Evolutionary conservation across 148 eudicot species (phyloP).

Genomic region (Silene uniflora): DNA sequence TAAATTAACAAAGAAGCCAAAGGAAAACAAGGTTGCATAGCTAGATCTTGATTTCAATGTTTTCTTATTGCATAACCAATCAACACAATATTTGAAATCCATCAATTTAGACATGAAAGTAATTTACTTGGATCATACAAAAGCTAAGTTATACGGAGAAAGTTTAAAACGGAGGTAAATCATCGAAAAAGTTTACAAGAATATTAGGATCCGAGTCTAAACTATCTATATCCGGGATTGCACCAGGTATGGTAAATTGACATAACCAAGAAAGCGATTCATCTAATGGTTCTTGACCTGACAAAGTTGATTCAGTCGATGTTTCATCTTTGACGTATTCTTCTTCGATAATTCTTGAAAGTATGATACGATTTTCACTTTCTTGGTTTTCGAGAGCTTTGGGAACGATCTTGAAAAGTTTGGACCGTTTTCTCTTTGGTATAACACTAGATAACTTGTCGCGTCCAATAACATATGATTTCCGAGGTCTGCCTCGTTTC

Average conservation of each 20-base stretch:
- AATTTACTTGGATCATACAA: neutral
- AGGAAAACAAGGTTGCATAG: no score
- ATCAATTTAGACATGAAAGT: neutral
- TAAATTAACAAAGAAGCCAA: no score
- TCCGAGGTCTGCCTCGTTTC: neutral
- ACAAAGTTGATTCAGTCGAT: neutral
- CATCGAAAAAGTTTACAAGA: neutral
- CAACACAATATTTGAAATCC: neutral
- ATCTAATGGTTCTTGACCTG: neutral
- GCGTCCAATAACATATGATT: neutral
- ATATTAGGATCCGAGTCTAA: neutral
- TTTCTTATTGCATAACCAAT: neutral
- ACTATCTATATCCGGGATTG: neutral
- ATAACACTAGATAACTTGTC: constrained; percentile 7
- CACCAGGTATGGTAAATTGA: neutral
- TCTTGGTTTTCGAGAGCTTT: neutral
- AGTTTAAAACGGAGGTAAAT: neutral
- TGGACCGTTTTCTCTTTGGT: constrained; percentile 10
- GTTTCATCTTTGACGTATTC: neutral
- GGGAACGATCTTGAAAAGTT: neutral
- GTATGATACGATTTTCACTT: neutral
- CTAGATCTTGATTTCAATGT: neutral
- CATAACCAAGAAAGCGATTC: constrained; percentile 6
- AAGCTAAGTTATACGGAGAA: neutral
- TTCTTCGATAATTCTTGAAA: neutral